Conservation (phyloP, 371 early-diverging fungal genomes). For the Mortierella sp. region DNA sequence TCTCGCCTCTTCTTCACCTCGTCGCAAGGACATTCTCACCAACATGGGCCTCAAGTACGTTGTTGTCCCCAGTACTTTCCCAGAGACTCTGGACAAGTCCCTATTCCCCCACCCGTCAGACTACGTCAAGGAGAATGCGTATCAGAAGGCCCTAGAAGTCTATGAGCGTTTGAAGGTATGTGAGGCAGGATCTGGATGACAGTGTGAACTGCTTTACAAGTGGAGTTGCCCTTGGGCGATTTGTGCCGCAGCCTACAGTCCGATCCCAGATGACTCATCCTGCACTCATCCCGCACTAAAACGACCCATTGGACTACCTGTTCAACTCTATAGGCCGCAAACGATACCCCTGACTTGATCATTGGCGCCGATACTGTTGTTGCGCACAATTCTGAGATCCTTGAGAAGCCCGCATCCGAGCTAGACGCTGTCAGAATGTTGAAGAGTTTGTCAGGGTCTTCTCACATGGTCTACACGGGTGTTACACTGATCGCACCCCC, state of each 20-base stretch:
- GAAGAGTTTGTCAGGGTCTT: constrained; percentile 60
- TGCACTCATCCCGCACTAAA: no score
- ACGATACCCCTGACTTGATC: constrained; percentile 64
- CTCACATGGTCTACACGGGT: constrained; percentile 75
- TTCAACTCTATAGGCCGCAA: constrained; percentile 22
- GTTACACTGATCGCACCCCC: constrained; percentile 62
- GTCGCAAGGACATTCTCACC: constrained; percentile 80
- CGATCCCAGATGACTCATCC: no score
- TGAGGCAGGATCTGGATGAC: neutral
- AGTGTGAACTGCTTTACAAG: no score
- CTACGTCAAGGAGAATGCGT: constrained; percentile 68
- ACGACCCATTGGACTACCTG: no score
- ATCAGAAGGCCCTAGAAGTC: constrained; percentile 66
- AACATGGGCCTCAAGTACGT: constrained; percentile 72
- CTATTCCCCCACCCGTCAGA: constrained; percentile 60
- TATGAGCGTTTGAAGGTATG: constrained; percentile 57
- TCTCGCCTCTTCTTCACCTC: constrained; percentile 85
- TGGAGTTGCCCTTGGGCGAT: neutral
- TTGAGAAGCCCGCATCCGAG: constrained; percentile 68
- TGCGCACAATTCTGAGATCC: constrained; percentile 61
- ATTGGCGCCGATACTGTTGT: constrained; percentile 90
- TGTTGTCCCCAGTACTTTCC: constrained; percentile 70
- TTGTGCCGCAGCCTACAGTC: neutral
- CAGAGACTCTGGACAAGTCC: constrained; percentile 71
- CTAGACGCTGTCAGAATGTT: constrained; percentile 71